These are phyloP conservation scores for Ploettnerulaceae sp. DNA, from an alignment of 2,329 filamentous ascomycete species.

Conservation along the genomic window DNA sequence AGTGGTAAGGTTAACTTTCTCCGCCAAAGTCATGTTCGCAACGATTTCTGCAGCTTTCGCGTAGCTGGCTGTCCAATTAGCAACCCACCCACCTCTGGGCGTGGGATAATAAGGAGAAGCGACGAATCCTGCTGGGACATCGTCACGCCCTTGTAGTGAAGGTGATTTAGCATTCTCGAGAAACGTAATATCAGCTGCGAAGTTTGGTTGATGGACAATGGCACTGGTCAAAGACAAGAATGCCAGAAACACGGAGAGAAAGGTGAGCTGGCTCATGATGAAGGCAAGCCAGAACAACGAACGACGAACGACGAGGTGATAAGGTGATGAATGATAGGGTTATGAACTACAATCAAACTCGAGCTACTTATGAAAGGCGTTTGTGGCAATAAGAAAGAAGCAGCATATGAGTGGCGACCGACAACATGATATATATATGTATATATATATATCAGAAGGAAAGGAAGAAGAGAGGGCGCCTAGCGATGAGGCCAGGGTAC, in stretches of 20 bases:
- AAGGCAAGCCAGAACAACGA: too few relatives aligned
- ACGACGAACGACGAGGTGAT: too few relatives aligned
- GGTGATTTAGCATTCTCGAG: constrained; percentile 2
- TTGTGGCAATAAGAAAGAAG: too few relatives aligned
- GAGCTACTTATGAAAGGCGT: too few relatives aligned
- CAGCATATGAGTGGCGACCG: too few relatives aligned
- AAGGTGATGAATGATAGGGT: too few relatives aligned
- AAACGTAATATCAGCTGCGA: constrained; percentile 10
- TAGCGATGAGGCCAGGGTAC: too few relatives aligned
- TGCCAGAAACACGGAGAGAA: constrained; percentile 2
- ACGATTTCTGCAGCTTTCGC: constrained; percentile 64
- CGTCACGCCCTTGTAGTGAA: constrained; percentile 17
- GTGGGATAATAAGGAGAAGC: constrained; percentile 31
- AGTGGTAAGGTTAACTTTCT: constrained; percentile 73
- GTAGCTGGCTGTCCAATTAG: constrained; percentile 62
- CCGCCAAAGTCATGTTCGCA: constrained; percentile 70
- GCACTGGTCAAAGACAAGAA: background rate
- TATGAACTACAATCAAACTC: too few relatives aligned
- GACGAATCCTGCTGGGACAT: constrained; percentile 28
- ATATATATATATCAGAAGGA: too few relatives aligned
- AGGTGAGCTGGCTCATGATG: constrained; percentile 2
- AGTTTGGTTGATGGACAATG: constrained; percentile 13
- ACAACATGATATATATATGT: too few relatives aligned
- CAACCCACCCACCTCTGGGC: constrained; percentile 50
- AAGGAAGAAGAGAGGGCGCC: too few relatives aligned